Percentiles rank a stretch among this genome's conserved stretches.
phyloP scores from a whole-genome alignment of 805 yeast species.

The Saturnispora dispora region DNA sequence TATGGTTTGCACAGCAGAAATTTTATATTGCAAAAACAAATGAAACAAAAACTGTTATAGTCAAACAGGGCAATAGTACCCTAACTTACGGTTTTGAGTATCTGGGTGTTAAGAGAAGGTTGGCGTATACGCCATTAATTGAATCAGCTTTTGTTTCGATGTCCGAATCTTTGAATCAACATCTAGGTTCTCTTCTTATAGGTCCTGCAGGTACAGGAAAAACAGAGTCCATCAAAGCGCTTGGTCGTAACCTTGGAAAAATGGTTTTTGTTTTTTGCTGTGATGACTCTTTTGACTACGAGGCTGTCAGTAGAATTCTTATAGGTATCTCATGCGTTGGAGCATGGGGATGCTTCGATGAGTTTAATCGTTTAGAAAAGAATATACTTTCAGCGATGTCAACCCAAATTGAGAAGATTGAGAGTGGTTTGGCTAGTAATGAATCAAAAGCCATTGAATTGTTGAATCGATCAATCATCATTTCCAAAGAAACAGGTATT shows the following conservation, averaged over 20 bases:
- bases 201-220: constrained; percentile 99
- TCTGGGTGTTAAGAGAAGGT: constrained; percentile 59
- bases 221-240: constrained; percentile 80
- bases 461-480: constrained; percentile 31
- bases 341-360: constrained; percentile 95
- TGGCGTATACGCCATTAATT: constrained; percentile 71
- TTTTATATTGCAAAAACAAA: constrained; percentile 33
- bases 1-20: constrained; percentile 47
- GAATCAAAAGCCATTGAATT: constrained; percentile 29
- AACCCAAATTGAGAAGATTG: constrained; percentile 66
- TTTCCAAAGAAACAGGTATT: constrained; percentile 51
- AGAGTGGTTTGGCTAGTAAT: constrained; percentile 34
- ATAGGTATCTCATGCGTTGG: constrained; percentile 76
- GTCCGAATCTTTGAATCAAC: constrained; percentile 64
- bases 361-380: constrained; percentile 72
- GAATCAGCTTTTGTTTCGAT: constrained; percentile 56
- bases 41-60: constrained; percentile 22
- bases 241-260: constrained; percentile 71
- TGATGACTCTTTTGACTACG: constrained; percentile 80
- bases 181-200: constrained; percentile 80
- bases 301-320: constrained; percentile 67
- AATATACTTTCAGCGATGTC: constrained; percentile 77
- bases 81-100: constrained; percentile 75
- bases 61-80: constrained; percentile 43
- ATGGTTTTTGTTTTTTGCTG: constrained; percentile 84